Evolutionary conservation across 345 rosid genomes (phyloP).

Genomic region (Raphanus raphanistrum): DNA sequence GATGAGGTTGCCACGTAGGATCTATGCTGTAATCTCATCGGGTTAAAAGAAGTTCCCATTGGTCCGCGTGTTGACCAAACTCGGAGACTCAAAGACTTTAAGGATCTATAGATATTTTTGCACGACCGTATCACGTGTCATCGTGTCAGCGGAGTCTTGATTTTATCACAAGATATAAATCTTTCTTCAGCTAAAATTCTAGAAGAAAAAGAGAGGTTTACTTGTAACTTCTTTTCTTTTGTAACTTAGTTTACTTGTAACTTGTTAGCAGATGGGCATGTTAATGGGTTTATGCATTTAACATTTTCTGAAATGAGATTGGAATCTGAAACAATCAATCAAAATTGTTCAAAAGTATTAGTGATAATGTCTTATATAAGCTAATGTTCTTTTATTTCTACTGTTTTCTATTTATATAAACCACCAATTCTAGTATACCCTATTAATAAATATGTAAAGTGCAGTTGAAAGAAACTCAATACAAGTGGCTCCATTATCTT

Average conservation of each 20-base stretch:
- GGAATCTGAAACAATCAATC: background rate
- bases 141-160: slow-evolving; percentile 6
- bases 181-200: background rate
- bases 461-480: background rate
- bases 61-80: background rate
- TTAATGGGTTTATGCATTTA: background rate
- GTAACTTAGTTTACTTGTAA: too few species aligned
- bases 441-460: background rate
- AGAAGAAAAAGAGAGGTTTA: background rate
- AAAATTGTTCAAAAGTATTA: background rate
- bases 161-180: slow-evolving; percentile 1
- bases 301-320: background rate
- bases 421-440: background rate
- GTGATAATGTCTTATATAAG: background rate
- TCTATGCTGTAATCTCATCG: slow-evolving; percentile 13
- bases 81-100: background rate
- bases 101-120: slow-evolving; percentile 1
- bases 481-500: slow-evolving; percentile 22
- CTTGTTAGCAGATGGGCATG: background rate
- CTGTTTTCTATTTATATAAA: background rate
- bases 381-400: background rate
- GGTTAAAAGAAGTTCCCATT: background rate
- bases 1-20: slow-evolving; percentile 33
- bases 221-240: background rate
- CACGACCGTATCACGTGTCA: slow-evolving; percentile 22